These are phyloP conservation scores for Teunomyces lycoperdinae DNA, from an alignment of 805 yeast genomes.

Conservation along the genomic window DNA sequence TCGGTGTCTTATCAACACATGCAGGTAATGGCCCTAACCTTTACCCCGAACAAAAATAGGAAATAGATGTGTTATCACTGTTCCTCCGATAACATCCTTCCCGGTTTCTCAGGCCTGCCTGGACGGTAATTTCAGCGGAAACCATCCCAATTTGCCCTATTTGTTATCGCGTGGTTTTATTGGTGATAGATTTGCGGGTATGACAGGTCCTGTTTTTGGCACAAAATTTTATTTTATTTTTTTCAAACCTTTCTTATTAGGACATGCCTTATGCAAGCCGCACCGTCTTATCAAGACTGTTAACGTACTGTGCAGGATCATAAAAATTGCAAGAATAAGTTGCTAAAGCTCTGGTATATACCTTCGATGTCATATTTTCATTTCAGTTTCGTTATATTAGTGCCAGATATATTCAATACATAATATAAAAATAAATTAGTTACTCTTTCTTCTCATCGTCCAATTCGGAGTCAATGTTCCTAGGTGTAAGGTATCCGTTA, in stretches of 20 bases:
- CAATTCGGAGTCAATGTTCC: conserved; percentile 15
- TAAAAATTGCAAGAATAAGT: neutral
- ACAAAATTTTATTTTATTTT: neutral
- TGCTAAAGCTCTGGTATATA: neutral
- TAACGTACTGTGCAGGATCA: too few species aligned
- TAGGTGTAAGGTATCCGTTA: conserved; percentile 20
- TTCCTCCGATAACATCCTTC: neutral
- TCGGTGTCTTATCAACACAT: neutral
- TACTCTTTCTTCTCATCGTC: conserved; percentile 20
- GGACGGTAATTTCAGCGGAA: neutral
- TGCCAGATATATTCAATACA: neutral
- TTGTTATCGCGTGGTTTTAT: conserved; percentile 1
- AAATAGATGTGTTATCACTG: neutral
- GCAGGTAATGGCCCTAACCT: neutral
- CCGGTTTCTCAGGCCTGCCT: neutral
- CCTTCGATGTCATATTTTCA: neutral
- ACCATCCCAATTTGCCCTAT: neutral
- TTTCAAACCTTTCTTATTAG: neutral
- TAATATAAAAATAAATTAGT: neutral
- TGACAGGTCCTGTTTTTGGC: neutral
- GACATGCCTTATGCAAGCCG: neutral
- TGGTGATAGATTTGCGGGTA: conserved; percentile 3
- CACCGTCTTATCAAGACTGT: too few species aligned
- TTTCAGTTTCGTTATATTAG: too few species aligned
- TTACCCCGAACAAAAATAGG: too few species aligned